Evolutionary conservation across 139 green algal species (phyloP).

Genomic region (Yamagishiella unicocca): DNA sequence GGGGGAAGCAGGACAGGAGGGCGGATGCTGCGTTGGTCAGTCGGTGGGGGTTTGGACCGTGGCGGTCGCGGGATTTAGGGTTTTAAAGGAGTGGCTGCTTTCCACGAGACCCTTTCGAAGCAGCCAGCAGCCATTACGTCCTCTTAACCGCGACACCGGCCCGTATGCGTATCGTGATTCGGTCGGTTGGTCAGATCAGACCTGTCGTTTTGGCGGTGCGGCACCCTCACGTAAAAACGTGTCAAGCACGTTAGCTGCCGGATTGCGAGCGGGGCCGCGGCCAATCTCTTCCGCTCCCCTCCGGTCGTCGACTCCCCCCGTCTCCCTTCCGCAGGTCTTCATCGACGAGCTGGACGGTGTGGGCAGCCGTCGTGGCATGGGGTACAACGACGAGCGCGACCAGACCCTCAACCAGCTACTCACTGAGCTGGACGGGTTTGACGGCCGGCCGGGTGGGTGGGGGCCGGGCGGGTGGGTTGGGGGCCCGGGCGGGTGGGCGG

Average conservation of each 20-base stretch:
- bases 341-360: slow-evolving; percentile 99
- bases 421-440: slow-evolving; percentile 95
- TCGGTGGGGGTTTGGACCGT: too few species aligned
- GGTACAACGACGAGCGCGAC: slow-evolving; percentile 94
- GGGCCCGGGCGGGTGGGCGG: too few species aligned
- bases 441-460: slow-evolving; percentile 68
- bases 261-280: too few species aligned
- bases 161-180: neutral
- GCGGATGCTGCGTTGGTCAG: too few species aligned
- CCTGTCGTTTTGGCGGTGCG: neutral
- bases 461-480: too few species aligned
- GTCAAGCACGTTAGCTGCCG: neutral
- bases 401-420: slow-evolving; percentile 86
- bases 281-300: neutral
- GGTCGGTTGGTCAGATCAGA: neutral
- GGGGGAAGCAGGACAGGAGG: neutral
- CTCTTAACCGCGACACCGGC: neutral
- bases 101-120: too few species aligned
- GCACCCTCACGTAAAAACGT: neutral
- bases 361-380: slow-evolving; percentile 82
- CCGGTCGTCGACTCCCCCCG: neutral
- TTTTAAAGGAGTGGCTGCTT: too few species aligned
- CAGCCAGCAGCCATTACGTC: too few species aligned
- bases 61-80: too few species aligned
- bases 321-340: slow-evolving; percentile 85